Evolutionary conservation across 208 protist genomes (phyloP).

Genomic region (Leishmania mexicana): DNA sequence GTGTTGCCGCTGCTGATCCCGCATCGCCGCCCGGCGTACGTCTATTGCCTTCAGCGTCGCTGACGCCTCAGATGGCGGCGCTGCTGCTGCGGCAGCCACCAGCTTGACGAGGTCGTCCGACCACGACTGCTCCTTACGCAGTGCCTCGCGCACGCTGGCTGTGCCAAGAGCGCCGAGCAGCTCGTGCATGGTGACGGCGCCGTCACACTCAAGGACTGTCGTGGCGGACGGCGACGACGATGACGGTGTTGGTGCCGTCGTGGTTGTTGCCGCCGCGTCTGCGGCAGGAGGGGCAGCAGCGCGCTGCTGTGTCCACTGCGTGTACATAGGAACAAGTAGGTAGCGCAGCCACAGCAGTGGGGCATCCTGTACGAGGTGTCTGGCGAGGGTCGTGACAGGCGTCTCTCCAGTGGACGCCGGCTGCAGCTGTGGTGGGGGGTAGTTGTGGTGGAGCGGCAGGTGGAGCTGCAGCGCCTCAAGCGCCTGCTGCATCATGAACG

Average conservation of each 20-base stretch:
- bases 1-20: constrained; percentile 19
- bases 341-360: constrained; percentile 33
- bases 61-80: background rate
- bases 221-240: background rate
- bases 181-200: constrained; percentile 17
- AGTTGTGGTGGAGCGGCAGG: constrained; percentile 12
- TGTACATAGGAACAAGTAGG: constrained; percentile 34
- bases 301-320: constrained; percentile 27
- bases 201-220: background rate
- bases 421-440: background rate
- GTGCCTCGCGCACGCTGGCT: constrained; percentile 10
- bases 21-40: background rate
- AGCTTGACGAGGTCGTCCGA: constrained; percentile 7
- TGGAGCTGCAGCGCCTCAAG: constrained; percentile 29
- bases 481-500: constrained; percentile 24
- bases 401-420: background rate
- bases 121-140: constrained; percentile 10
- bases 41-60: background rate
- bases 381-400: constrained; percentile 12
- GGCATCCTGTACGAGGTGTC: constrained; percentile 25
- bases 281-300: background rate
- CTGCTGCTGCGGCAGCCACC: constrained; percentile 1
- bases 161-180: constrained; percentile 22
- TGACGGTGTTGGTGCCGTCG: background rate
- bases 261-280: background rate